Base-by-base conservation (phyloP, 371 early-diverging fungal species). In the Quaeritorhiza haematococci region DNA sequence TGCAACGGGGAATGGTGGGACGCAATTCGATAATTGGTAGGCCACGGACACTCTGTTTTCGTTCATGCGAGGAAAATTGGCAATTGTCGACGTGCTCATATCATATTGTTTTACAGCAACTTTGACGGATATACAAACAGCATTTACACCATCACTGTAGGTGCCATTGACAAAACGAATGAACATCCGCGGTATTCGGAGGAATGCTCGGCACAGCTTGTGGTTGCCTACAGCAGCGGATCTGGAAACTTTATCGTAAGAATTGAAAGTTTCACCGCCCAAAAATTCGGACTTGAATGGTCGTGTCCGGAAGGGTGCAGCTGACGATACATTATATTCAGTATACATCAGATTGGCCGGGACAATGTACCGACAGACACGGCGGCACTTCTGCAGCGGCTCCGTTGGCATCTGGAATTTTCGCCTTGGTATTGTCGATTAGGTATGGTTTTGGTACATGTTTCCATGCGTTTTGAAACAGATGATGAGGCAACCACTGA, bases 381-480 rank as follows among this genome's bases (percentile, higher is more conserved):
- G 94, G 94, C 30, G 98, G 98, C 21, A 98, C 98, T 0, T 94
- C 95, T 1, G 98, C 98, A 1, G 97, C 98, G 1, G 97, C 97
- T 0, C 98, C 98, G 13, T 70, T 94, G 58, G 95, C 87, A 5
- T 91, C 93, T 0, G 98, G 93, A 38, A 80, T 96, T 17, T 85
- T 86, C 71, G 93, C 98, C 0, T 83, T 98, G 33, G 94, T 87
- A 0, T 70, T 96, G 17, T 86, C 88, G 23, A 65, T 71, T 27
- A 52, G 78, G 61, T 61, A 47, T 34, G 5, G 15, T n/a, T n/a
- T n/a, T n/a, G n/a, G n/a, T n/a, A n/a, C n/a, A n/a, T n/a, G n/a
- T n/a, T n/a, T n/a, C n/a, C n/a, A n/a, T n/a, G n/a, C n/a, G n/a
- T n/a, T n/a, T n/a, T n/a, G n/a, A n/a, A n/a, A n/a, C n/a, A n/a